phyloP scores from a whole-genome alignment of 2,329 filamentous ascomycete species.

The Phyllosticta capitalensis region DNA sequence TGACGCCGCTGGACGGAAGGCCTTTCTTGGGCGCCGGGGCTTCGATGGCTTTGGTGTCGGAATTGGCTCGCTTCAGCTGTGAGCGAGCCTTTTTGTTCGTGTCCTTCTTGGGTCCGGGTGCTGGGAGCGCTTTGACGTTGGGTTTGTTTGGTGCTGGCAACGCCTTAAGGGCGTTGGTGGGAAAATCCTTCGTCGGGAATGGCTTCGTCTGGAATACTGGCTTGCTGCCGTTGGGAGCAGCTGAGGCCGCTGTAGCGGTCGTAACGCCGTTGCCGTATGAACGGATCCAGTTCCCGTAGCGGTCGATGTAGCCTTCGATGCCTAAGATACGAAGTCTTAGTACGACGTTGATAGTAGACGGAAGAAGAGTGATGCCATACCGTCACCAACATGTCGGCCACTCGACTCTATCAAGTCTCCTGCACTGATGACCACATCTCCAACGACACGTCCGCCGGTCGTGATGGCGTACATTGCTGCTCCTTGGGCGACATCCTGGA shows the following conservation, averaged over 20 bases:
- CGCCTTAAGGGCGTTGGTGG: background rate
- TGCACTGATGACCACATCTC: conserved; percentile 9
- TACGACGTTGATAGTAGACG: background rate
- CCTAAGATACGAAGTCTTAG: background rate
- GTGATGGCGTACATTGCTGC: conserved; percentile 11
- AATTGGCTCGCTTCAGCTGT: background rate
- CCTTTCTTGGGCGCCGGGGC: background rate
- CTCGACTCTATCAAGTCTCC: conserved; percentile 10
- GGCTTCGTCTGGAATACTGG: background rate
- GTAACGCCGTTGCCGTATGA: conserved; percentile 8
- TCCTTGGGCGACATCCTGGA: conserved; percentile 8
- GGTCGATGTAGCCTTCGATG: conserved; percentile 11
- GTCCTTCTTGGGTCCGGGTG: background rate
- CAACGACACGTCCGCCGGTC: conserved; percentile 8
- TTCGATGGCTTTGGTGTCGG: background rate
- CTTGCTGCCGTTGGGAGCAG: background rate
- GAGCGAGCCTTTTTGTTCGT: background rate
- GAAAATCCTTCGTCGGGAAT: background rate
- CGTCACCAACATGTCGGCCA: conserved; percentile 3
- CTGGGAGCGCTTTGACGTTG: background rate
- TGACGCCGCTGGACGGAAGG: background rate
- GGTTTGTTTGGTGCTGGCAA: background rate
- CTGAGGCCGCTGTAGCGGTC: conserved; percentile 2
- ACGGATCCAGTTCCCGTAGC: conserved; percentile 11
- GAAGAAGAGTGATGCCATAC: background rate